A percentile compares a stretch with the other conserved stretches of the same genome.
Conservation (phyloP, 2,329 filamentous ascomycete genomes). For the Balansia obtecta region DNA sequence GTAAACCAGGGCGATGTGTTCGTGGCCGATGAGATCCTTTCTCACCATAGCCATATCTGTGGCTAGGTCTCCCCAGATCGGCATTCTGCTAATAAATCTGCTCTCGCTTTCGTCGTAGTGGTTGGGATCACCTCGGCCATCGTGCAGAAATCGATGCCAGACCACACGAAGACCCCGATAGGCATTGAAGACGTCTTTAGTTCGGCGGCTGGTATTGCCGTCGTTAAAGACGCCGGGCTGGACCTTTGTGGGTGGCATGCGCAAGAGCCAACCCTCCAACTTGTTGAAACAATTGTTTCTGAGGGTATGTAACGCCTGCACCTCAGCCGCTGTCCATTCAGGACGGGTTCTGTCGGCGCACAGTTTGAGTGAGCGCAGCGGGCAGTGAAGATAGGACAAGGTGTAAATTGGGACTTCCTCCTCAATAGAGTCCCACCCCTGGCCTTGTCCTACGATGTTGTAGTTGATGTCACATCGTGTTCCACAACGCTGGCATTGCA, state of each 20-base stretch:
- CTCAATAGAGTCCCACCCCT: not conserved
- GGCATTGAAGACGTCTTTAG: not conserved
- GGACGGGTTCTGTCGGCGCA: not conserved
- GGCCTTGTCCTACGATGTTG: not conserved
- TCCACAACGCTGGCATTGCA: constrained; percentile 2
- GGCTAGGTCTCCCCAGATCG: constrained; percentile 2
- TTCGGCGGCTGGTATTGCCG: not conserved
- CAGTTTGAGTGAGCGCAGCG: not conserved
- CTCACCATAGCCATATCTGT: not conserved
- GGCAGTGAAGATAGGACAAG: not conserved
- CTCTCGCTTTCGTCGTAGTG: not conserved
- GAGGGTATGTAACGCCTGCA: not conserved
- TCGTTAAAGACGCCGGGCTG: not conserved
- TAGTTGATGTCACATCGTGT: constrained; percentile 5
- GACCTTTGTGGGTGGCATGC: not conserved
- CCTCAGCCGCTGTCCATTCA: not conserved
- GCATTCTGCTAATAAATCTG: not conserved
- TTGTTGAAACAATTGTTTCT: not conserved
- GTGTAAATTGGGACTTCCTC: not conserved
- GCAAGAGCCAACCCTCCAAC: not conserved
- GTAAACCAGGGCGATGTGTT: constrained; percentile 3
- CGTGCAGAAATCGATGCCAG: not conserved
- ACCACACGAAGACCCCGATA: not conserved
- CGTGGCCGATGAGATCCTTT: not conserved
- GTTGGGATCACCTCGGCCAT: not conserved